These are phyloP conservation scores for Chaetomiaceae sp. DNA, from an alignment of 2,329 filamentous ascomycete genomes.

Conservation along the genomic window DNA sequence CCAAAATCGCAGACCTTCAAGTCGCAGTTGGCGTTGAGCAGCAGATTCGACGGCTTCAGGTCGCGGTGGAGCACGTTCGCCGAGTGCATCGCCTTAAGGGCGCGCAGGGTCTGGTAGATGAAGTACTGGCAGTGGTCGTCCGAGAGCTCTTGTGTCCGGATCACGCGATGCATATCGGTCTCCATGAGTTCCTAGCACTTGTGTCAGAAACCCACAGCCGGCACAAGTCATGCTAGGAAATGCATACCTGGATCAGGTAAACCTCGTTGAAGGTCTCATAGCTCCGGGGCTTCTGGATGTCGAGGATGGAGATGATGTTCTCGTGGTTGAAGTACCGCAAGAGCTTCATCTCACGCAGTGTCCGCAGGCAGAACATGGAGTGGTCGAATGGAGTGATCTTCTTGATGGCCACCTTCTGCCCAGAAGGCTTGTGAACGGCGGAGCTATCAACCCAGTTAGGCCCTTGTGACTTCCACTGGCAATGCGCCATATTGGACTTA, in stretches of 20 bases:
- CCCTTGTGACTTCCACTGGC: background rate
- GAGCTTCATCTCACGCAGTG: slow-evolving; percentile 97
- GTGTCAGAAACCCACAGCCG: slow-evolving; percentile 18
- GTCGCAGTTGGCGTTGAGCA: slow-evolving; percentile 98
- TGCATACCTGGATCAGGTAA: slow-evolving; percentile 87
- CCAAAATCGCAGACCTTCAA: slow-evolving; percentile 99
- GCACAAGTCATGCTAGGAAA: background rate
- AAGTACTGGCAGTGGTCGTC: slow-evolving; percentile 99
- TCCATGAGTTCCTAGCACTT: slow-evolving; percentile 84
- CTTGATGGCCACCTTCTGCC: slow-evolving; percentile 99
- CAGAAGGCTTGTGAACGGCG: slow-evolving; percentile 94
- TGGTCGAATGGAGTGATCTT: slow-evolving; percentile 99
- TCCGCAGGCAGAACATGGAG: slow-evolving; percentile 97
- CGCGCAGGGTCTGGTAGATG: slow-evolving; percentile 97
- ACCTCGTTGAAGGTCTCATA: slow-evolving; percentile 97
- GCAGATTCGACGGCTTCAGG: slow-evolving; percentile 92
- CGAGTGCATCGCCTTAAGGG: slow-evolving; percentile 98
- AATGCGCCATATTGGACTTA: slow-evolving; percentile 45
- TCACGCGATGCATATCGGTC: slow-evolving; percentile 98
- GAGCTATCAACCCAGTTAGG: slow-evolving; percentile 57
- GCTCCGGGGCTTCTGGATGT: slow-evolving; percentile 96
- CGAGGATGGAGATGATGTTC: slow-evolving; percentile 98
- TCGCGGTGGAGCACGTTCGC: slow-evolving; percentile 97
- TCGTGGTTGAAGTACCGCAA: slow-evolving; percentile 99
- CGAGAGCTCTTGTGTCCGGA: slow-evolving; percentile 95